A percentile compares a stretch with the other conserved stretches of the same genome.
Evolutionary conservation across 2,329 filamentous ascomycete species (phyloP).

Genomic region (Ophiobolus disseminans): DNA sequence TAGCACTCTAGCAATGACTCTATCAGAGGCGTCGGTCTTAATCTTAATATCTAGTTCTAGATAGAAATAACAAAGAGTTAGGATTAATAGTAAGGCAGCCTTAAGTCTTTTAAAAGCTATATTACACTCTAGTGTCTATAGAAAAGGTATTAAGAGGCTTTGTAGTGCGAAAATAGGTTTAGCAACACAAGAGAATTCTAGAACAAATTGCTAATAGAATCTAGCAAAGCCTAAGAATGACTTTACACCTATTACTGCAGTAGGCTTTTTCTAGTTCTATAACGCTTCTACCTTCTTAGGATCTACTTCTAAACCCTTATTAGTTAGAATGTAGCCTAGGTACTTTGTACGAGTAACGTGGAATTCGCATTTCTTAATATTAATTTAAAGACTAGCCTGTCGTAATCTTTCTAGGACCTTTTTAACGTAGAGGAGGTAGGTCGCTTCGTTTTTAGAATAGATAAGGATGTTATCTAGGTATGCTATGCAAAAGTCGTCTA

Average conservation of each 20-base stretch:
- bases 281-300: slow-evolving; percentile 7
- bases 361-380: slow-evolving; percentile 16
- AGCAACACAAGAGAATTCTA: slow-evolving; percentile 3
- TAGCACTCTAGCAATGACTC: background rate
- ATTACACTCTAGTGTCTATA: background rate
- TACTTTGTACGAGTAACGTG: slow-evolving; percentile 6
- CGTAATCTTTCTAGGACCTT: slow-evolving; percentile 5
- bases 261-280: slow-evolving; percentile 1
- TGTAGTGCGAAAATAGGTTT: background rate
- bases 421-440: slow-evolving; percentile 10
- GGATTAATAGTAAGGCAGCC: background rate
- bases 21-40: background rate
- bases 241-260: slow-evolving; percentile 2
- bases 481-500: slow-evolving; percentile 17
- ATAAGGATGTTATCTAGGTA: slow-evolving; percentile 26
- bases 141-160: background rate
- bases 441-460: slow-evolving; percentile 4
- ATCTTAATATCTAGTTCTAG: background rate
- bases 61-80: background rate
- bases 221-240: slow-evolving; percentile 9
- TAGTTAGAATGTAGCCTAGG: slow-evolving; percentile 15
- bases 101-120: background rate
- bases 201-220: slow-evolving; percentile 7
- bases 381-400: slow-evolving; percentile 3
- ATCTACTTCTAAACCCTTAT: slow-evolving; percentile 8